Percentiles rank a stretch among this genome's conserved stretches.
Conservation (phyloP, 164 flowering plant species). For the Aristolochia fimbriata region DNA sequence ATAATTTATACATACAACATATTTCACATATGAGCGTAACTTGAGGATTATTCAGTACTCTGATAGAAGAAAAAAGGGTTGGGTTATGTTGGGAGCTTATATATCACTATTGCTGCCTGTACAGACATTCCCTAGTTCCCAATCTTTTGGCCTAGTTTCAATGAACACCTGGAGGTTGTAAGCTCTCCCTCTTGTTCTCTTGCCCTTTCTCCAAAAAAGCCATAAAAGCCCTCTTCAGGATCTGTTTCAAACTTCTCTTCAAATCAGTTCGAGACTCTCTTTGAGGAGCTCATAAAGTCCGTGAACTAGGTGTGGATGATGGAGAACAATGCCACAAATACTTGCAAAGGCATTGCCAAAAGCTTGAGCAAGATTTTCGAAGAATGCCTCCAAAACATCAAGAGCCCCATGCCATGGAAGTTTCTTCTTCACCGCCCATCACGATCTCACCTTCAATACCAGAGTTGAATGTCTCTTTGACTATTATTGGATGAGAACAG, state of each 20-base stretch:
- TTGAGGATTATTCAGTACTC: too few species aligned
- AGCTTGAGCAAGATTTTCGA: slow-evolving; percentile 39
- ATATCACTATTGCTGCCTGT: slow-evolving; percentile 27
- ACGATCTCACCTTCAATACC: slow-evolving; percentile 50
- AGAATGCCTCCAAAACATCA: slow-evolving; percentile 52
- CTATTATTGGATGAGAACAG: slow-evolving; percentile 46
- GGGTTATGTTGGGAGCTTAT: slow-evolving; percentile 82
- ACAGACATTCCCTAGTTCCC: slow-evolving; percentile 47
- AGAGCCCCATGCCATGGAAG: slow-evolving; percentile 71
- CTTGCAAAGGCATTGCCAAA: slow-evolving; percentile 45
- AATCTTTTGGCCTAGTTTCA: slow-evolving; percentile 64
- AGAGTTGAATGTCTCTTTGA: slow-evolving; percentile 52
- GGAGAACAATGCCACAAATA: slow-evolving; percentile 68
- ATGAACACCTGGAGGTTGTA: slow-evolving; percentile 50
- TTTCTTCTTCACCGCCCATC: slow-evolving; percentile 52
- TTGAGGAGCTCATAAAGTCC: slow-evolving; percentile 77
- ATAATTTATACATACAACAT: too few species aligned
- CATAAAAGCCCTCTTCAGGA: slow-evolving; percentile 40
- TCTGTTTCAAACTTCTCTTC: slow-evolving; percentile 48
- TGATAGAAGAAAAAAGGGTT: slow-evolving; percentile 74
- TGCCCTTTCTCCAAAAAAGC: slow-evolving; percentile 81
- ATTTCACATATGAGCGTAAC: too few species aligned
- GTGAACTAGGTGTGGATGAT: slow-evolving; percentile 74
- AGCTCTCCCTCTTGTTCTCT: slow-evolving; percentile 74
- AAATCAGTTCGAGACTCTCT: slow-evolving; percentile 22